Percentiles rank a stretch among this genome's conserved stretches.
Conservation (phyloP, 169 alveolate genomes). For the Plasmodium chabaudi region DNA sequence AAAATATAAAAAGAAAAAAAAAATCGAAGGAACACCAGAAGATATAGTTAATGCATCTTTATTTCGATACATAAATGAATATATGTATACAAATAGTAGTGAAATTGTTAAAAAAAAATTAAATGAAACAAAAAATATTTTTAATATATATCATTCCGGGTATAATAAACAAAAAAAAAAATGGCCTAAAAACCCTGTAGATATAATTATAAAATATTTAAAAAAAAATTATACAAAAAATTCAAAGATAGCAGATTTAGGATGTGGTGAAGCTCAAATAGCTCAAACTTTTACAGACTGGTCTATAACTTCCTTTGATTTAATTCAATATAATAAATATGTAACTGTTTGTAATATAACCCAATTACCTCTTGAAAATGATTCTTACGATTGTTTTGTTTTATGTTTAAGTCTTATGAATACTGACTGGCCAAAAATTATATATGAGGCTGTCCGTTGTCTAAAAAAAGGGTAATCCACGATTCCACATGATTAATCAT, state of each 20-base stretch:
- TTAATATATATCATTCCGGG: constrained; percentile 80
- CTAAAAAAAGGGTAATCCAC: constrained; percentile 30
- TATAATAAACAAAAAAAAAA: constrained; percentile 78
- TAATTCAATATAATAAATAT: constrained; percentile 51
- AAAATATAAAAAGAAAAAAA: constrained; percentile 49
- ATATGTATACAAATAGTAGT: constrained; percentile 58
- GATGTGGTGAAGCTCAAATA: constrained; percentile 86
- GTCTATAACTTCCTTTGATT: constrained; percentile 39
- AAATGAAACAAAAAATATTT: constrained; percentile 55
- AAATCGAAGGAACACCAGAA: constrained; percentile 37
- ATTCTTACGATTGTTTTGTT: constrained; percentile 51
- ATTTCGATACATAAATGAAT: constrained; percentile 64
- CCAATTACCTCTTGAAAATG: constrained; percentile 14
- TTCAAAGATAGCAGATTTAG: constrained; percentile 83
- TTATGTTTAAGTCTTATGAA: constrained; percentile 57
- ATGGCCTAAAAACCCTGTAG: constrained; percentile 84
- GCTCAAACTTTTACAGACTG: constrained; percentile 74
- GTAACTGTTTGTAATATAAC: constrained; percentile 64
- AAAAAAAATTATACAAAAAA: constrained; percentile 24
- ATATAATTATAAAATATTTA: constrained; percentile 74
- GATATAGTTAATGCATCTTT: constrained; percentile 62
- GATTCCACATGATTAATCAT: background rate
- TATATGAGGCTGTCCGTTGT: constrained; percentile 59
- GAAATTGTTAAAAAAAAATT: constrained; percentile 33
- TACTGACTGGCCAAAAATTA: constrained; percentile 74